Percentiles rank a stretch among this genome's conserved stretches.
Conservation (phyloP, 139 green algal genomes). For the Pseudopediastrum boryanum region DNA sequence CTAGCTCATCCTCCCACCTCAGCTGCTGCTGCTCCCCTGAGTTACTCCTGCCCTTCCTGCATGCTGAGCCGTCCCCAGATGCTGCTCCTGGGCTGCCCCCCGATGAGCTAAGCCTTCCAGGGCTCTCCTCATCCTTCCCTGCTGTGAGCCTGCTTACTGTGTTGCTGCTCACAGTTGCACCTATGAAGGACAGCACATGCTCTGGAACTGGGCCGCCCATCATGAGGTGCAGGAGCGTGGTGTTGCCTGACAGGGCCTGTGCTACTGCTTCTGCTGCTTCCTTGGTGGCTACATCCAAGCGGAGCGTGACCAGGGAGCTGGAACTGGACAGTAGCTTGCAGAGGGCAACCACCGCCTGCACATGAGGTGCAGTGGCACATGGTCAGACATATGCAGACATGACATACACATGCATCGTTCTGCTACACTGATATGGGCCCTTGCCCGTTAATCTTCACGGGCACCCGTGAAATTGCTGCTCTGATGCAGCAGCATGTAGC, state of each 20-base stretch:
- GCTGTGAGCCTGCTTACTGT: slow-evolving; percentile 9
- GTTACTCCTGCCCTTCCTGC: slow-evolving; percentile 3
- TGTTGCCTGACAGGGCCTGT: slow-evolving; percentile 51
- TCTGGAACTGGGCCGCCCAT: slow-evolving; percentile 61
- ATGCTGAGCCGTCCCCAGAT: neutral
- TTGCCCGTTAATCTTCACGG: neutral
- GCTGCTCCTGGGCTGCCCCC: neutral
- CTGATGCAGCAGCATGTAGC: neutral
- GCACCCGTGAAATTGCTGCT: neutral
- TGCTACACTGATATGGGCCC: neutral
- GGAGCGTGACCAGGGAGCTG: slow-evolving; percentile 50
- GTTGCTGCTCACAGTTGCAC: slow-evolving; percentile 18
- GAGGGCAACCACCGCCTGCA: slow-evolving; percentile 32
- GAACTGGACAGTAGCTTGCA: slow-evolving; percentile 57
- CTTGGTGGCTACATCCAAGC: slow-evolving; percentile 47
- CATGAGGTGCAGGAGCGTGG: slow-evolving; percentile 55
- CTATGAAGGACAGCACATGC: slow-evolving; percentile 43
- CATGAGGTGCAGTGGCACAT: too few species aligned
- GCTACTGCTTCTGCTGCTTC: slow-evolving; percentile 56
- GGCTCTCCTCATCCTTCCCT: neutral
- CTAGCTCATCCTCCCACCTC: neutral
- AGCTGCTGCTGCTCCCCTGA: neutral
- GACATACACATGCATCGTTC: neutral
- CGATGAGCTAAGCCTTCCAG: neutral
- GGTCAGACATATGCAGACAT: too few species aligned